Conservation (phyloP, 768 basidiomycete species). For the Trametes maxima region DNA sequence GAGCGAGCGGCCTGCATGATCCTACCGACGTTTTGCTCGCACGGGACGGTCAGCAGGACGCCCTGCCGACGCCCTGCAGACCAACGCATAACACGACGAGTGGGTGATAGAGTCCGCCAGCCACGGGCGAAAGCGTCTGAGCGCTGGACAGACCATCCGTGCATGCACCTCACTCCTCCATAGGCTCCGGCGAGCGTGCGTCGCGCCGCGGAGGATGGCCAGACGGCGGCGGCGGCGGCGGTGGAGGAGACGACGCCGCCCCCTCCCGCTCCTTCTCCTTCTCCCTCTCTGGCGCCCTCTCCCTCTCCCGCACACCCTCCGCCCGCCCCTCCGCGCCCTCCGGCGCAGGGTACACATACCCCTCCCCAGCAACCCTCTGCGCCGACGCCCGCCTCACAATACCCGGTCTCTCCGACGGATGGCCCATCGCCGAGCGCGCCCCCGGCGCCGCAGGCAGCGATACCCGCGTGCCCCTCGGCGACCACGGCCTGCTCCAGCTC, state of each 20-base stretch:
- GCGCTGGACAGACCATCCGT: no score
- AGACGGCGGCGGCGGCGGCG: neutral
- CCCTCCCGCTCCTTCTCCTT: conserved; percentile 16
- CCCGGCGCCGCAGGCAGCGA: conserved; percentile 4
- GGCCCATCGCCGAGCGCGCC: conserved; percentile 13
- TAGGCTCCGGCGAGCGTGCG: conserved; percentile 19
- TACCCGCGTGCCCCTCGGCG: conserved; percentile 5
- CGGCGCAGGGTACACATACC: conserved; percentile 1
- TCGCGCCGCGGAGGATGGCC: conserved; percentile 11
- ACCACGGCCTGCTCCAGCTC: conserved; percentile 6
- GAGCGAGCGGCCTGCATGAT: no score
- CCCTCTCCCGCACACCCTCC: conserved; percentile 4
- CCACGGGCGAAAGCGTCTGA: neutral
- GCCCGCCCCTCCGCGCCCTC: neutral
- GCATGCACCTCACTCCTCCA: conserved; percentile 7
- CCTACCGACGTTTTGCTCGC: no score
- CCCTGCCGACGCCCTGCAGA: no score
- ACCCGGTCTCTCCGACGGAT: conserved; percentile 6
- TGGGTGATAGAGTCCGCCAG: neutral
- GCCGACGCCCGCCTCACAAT: conserved; percentile 10
- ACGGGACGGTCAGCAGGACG: no score
- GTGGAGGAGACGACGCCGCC: conserved; percentile 1
- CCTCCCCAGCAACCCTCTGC: conserved; percentile 15
- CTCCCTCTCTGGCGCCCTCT: conserved; percentile 9
- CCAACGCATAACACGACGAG: neutral